Evolutionary conservation across 2,329 filamentous ascomycete species (phyloP), one percentile per base, ranked within the genome.

Genomic region (Grosmannia penicillata): DNA sequence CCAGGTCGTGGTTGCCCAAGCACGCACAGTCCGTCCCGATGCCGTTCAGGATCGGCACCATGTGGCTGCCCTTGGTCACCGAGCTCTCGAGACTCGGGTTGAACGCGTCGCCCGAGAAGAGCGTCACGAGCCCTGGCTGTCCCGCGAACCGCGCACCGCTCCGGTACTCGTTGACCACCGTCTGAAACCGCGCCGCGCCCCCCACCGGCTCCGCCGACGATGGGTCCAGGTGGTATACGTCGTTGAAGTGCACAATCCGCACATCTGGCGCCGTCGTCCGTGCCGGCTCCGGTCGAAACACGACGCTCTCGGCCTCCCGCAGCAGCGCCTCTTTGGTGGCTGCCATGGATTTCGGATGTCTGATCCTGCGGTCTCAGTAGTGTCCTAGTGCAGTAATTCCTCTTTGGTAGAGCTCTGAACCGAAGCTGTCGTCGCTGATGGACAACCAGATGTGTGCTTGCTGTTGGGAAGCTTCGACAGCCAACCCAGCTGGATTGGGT

Each of bases 91-190:
- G 61, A 49, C 82, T 89, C 0, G 87, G 86, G 54, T 94, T 94
- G 59, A 91, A 95, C 9, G 80, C 85, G 66, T 94, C 87, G 27
- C 86, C 86, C 3, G 85, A 93, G 58, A 94, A 95, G 48, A 93
- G 69, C 1, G 83, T 87, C 36, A 93, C 53, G 4, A 85, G 60
- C 28, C 70, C 63, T 1, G 83, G 63, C 53, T 83, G 78, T 15
- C 61, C 72, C 35, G 65, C 55, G 53, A 73, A 91, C 36, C 63
- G 63, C 30, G 68, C 56, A 36, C 72, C 66, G 2, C 70, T 57
- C 36, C 75, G 75, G 53, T 94, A 94, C 55, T 87, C 69, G 42
- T 84, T 77, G 47, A 79, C 68, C 21, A 91, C 62, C 4, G 77
- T 79, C 54, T 91, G 78, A 59, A 95, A 94, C 34, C 87, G 72